Evolutionary conservation across 805 yeast species (phyloP), one percentile per base, ranked within the genome.

Genomic region (Metschnikowia lunata): DNA sequence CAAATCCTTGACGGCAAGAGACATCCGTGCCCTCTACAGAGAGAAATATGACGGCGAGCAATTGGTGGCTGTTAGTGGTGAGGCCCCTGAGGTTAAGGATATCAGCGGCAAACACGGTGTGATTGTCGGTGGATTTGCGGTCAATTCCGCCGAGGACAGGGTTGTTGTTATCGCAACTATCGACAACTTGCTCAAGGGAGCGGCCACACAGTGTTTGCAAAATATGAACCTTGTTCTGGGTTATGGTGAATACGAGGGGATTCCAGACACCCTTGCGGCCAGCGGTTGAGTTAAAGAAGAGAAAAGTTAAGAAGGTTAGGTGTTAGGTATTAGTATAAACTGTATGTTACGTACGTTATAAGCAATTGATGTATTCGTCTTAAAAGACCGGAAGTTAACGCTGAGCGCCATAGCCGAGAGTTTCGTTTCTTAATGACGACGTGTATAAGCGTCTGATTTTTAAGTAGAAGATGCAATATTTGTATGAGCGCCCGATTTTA

Each of bases 161-260:
- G 95, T 89, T 18, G 98, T 93, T 23, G 74, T 93, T 42, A 93
- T 91, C 43, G 96, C 97, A 18, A 89, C 97, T 5, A 91, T 93
- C 57, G 99, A 93, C 63, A 93, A 93, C 66, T 74, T 93, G 61
- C 77, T 93, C 61, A 93, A 93, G 74, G 99, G 99, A 54, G 99
- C 99, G 36, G 95, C 97, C 37, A 93, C 99, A 13, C 99, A 93
- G 71, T 91, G 98, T 71, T 67, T 93, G 64, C 99, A 93, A 69
- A 93, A 93, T 73, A 86, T 95, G 65, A 93, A 93, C 67, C 74
- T 93, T 66, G 85, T 88, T 6, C 70, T 85, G 71, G 90, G 90
- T 23, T 93, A 88, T 66, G 91, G 86, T 39, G 99, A 93, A 70
- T 91, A 85, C 60, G 97, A 83, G 43, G 98, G 98, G 57, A 93